Evolutionary conservation across 441 rosid species (phyloP).

Genomic region (Populus hybrid): DNA sequence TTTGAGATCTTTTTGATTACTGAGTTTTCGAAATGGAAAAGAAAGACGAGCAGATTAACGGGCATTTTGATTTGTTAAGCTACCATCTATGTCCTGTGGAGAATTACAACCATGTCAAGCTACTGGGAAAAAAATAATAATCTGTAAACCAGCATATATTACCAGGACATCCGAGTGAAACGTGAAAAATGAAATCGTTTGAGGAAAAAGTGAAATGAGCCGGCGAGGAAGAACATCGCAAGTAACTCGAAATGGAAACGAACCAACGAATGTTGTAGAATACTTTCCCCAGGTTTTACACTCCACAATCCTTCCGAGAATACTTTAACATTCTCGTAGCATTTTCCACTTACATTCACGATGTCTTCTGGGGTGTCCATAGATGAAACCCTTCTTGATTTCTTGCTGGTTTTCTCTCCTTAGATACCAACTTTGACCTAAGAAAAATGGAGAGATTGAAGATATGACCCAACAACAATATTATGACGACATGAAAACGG

Average conservation of each 20-base stretch:
- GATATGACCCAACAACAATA: too few relatives aligned
- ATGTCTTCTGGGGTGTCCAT: neutral
- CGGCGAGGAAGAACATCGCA: slow-evolving; percentile 12
- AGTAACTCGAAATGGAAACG: slow-evolving; percentile 19
- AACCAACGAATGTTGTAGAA: slow-evolving; percentile 23
- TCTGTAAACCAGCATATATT: neutral
- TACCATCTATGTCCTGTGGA: too few relatives aligned
- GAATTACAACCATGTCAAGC: neutral
- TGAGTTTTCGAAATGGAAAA: too few relatives aligned
- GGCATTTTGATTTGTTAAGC: too few relatives aligned
- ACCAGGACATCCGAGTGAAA: slow-evolving; percentile 37
- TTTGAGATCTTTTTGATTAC: neutral
- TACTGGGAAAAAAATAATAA: neutral
- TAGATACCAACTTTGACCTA: too few relatives aligned
- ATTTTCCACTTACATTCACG: slow-evolving; percentile 15
- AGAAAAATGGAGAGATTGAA: too few relatives aligned
- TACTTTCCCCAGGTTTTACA: neutral
- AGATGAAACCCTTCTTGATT: too few relatives aligned
- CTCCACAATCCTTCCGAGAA: slow-evolving; percentile 27
- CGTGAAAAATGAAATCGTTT: slow-evolving; percentile 26
- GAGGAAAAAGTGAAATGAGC: slow-evolving; percentile 16
- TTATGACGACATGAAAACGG: too few relatives aligned
- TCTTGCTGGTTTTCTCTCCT: too few relatives aligned
- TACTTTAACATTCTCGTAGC: slow-evolving; percentile 17
- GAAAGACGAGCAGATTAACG: neutral